Percentiles rank a stretch among this genome's conserved stretches.
These are phyloP conservation scores for Chaetoceros tenuissimus DNA, from an alignment of 108 stramenopile species.

Conservation along the genomic window DNA sequence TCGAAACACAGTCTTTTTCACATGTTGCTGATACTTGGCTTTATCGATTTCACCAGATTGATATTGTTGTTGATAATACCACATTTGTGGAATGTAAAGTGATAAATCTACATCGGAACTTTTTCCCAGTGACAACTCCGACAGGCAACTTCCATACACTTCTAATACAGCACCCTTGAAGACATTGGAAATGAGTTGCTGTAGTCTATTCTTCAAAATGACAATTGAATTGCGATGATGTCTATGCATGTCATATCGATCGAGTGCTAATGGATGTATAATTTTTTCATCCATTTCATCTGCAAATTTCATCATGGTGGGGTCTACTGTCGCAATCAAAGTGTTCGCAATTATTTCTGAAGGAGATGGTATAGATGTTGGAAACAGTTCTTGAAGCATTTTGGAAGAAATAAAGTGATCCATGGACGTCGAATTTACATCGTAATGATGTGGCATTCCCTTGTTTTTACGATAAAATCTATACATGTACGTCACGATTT, in stretches of 20 bases:
- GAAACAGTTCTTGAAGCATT: neutral
- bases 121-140: constrained; percentile 53
- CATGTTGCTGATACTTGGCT: constrained; percentile 30
- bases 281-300: neutral
- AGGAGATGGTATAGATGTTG: too few relatives aligned
- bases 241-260: neutral
- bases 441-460: neutral
- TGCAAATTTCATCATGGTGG: neutral
- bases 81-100: constrained; percentile 36
- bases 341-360: too few relatives aligned
- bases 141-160: constrained; percentile 69
- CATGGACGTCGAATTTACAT: neutral
- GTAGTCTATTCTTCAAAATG: neutral
- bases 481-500: neutral
- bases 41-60: constrained; percentile 35
- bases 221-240: neutral
- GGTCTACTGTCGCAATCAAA: too few relatives aligned
- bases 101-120: constrained; percentile 68
- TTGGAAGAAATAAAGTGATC: neutral
- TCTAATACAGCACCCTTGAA: neutral
- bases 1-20: constrained; percentile 38
- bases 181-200: neutral
- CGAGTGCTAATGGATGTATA: neutral
- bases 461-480: neutral
- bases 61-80: constrained; percentile 32